Evolutionary conservation across 2,329 filamentous ascomycete species (phyloP).

Genomic region (Neopestalotiopsis clavispora): DNA sequence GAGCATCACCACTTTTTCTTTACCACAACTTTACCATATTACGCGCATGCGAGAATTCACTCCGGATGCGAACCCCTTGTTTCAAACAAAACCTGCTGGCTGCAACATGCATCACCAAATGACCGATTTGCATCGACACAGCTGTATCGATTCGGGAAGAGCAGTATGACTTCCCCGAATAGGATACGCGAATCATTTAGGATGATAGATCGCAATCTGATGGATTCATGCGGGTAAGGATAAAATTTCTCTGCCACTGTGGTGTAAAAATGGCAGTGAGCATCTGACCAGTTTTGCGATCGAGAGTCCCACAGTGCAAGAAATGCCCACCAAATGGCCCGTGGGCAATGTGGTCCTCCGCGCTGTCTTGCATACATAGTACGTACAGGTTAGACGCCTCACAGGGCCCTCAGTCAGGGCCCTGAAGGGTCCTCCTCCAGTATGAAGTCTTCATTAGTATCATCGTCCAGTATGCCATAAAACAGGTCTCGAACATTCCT

Average conservation of each 20-base stretch:
- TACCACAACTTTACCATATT: not conserved
- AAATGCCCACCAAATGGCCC: not conserved
- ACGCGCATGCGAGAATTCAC: not conserved
- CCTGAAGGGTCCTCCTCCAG: not conserved
- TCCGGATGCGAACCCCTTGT: not conserved
- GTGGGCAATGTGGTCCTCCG: not conserved
- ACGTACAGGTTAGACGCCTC: not conserved
- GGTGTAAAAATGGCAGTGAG: not conserved
- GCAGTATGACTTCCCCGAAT: not conserved
- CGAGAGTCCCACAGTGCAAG: not conserved
- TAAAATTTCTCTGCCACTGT: not conserved
- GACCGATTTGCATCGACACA: not conserved
- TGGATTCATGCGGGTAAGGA: slow-evolving; percentile 3
- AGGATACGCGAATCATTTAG: not conserved
- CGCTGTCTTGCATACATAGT: not conserved
- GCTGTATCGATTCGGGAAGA: not conserved
- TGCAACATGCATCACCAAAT: too few species aligned
- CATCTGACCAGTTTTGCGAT: slow-evolving; percentile 5
- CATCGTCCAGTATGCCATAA: not conserved
- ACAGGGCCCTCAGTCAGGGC: not conserved
- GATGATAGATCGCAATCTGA: slow-evolving; percentile 3
- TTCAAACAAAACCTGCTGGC: too few species aligned
- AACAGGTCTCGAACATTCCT: not conserved
- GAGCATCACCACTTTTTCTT: not conserved
- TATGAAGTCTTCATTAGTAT: not conserved